These are phyloP conservation scores for Daldinia eschscholtzii DNA, from an alignment of 2,329 filamentous ascomycete genomes.

Conservation along the genomic window DNA sequence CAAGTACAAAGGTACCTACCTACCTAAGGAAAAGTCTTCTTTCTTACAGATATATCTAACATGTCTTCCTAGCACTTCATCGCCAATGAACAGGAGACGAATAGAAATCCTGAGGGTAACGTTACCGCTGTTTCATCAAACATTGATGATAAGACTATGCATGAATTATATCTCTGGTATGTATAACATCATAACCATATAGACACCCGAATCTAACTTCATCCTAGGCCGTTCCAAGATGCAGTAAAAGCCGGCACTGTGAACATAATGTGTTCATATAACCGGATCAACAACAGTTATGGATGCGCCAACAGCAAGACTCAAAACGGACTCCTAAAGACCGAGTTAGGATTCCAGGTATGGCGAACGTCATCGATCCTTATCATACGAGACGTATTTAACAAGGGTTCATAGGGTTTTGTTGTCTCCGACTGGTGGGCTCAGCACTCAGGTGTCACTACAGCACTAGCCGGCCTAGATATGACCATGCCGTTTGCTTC, in stretches of 20 bases:
- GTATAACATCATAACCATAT: slow-evolving; percentile 25
- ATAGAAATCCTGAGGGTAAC: slow-evolving; percentile 72
- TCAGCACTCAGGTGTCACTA: slow-evolving; percentile 73
- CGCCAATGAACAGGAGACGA: slow-evolving; percentile 80
- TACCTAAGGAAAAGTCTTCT: not conserved
- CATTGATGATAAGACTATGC: slow-evolving; percentile 70
- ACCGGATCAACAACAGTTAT: slow-evolving; percentile 79
- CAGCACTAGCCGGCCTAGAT: slow-evolving; percentile 75
- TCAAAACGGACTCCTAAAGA: slow-evolving; percentile 75
- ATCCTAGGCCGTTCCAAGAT: slow-evolving; percentile 74
- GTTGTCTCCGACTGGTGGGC: slow-evolving; percentile 77
- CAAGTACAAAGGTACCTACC: slow-evolving; percentile 64
- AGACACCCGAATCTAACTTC: slow-evolving; percentile 14
- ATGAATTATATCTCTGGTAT: slow-evolving; percentile 74
- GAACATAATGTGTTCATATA: slow-evolving; percentile 74
- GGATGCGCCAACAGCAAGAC: slow-evolving; percentile 77
- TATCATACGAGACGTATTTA: slow-evolving; percentile 35
- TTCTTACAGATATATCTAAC: not conserved
- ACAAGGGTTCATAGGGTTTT: slow-evolving; percentile 67
- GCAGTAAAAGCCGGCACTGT: slow-evolving; percentile 72
- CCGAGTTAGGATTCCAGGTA: slow-evolving; percentile 68
- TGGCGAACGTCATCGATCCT: slow-evolving; percentile 50
- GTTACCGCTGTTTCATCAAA: slow-evolving; percentile 67
- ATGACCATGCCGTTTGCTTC: slow-evolving; percentile 73
- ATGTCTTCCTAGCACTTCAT: slow-evolving; percentile 66